Percentiles rank a stretch among this genome's conserved stretches.
These are phyloP conservation scores for Calamus simplicifolius DNA, from an alignment of 176 grass and related monocot species.

Conservation along the genomic window DNA sequence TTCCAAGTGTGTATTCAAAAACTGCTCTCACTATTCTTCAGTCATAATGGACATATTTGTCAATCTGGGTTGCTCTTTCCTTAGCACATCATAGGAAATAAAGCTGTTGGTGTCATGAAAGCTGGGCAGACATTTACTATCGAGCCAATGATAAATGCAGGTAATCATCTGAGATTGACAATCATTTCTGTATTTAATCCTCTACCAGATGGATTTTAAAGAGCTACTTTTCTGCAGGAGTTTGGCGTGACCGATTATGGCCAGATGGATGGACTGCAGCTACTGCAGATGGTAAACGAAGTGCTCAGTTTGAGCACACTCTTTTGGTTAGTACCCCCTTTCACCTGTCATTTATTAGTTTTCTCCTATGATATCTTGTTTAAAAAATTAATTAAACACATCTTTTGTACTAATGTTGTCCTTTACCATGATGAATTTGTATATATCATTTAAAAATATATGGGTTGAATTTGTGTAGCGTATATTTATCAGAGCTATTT, in stretches of 20 bases:
- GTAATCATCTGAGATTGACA: conserved; percentile 31
- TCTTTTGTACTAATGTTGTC: no score
- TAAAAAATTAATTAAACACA: no score
- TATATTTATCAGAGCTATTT: no score
- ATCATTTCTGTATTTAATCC: conserved; percentile 6
- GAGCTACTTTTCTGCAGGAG: conserved; percentile 36
- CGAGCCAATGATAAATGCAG: conserved; percentile 97
- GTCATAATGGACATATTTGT: neutral
- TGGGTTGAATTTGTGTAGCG: no score
- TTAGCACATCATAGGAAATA: conserved; percentile 64
- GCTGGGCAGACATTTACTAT: conserved; percentile 95
- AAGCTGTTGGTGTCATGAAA: conserved; percentile 99
- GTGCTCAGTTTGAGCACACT: conserved; percentile 96
- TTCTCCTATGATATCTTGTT: no score
- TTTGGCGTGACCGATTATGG: conserved; percentile 83
- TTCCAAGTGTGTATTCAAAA: no score
- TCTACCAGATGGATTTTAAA: neutral
- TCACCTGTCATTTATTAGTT: conserved; percentile 5
- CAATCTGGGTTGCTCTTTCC: conserved; percentile 5
- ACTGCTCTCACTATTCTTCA: no score
- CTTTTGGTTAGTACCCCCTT: conserved; percentile 65
- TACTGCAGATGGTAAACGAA: conserved; percentile 91
- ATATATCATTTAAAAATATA: no score
- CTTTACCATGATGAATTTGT: no score
- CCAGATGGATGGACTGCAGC: conserved; percentile 94